Evolutionary conservation across 805 yeast genomes (phyloP).

Genomic region (Kurtzmaniella cleridarum): DNA sequence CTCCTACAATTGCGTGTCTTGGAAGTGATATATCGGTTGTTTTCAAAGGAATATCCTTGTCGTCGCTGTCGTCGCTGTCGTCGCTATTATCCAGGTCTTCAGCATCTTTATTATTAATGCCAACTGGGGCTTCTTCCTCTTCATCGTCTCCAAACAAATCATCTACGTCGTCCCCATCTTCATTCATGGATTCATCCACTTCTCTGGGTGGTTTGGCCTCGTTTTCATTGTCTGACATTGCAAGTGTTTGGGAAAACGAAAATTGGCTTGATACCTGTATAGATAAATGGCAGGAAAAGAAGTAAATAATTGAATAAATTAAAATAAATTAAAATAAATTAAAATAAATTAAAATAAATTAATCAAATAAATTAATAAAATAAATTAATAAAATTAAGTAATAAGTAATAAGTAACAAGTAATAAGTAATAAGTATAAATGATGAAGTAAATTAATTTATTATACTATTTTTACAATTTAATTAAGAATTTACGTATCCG

Average conservation of each 20-base stretch:
- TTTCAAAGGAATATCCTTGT: slow-evolving; percentile 26
- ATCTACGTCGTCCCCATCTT: slow-evolving; percentile 24
- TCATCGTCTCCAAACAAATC: slow-evolving; percentile 32
- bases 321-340: not conserved
- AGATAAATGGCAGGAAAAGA: not conserved
- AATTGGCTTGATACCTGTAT: too few relatives aligned
- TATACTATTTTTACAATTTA: not conserved
- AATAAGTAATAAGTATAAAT: too few relatives aligned
- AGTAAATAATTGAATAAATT: not conserved
- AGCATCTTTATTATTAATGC: slow-evolving; percentile 21
- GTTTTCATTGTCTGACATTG: too few relatives aligned
- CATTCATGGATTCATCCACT: not conserved
- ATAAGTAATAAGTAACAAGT: not conserved
- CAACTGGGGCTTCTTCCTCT: slow-evolving; percentile 13
- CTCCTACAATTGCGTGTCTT: slow-evolving; percentile 42
- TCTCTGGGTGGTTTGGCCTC: too few relatives aligned
- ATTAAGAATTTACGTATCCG: not conserved
- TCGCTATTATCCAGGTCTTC: slow-evolving; percentile 24
- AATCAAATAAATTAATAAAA: not conserved
- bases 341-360: not conserved
- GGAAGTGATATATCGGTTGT: slow-evolving; percentile 37
- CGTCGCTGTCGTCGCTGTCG: slow-evolving; percentile 20
- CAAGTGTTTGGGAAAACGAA: too few relatives aligned
- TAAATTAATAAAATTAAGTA: not conserved
- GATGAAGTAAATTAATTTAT: not conserved